phyloP scores from a whole-genome alignment of 148 eudicot species.

The Camellia granthamiana region DNA sequence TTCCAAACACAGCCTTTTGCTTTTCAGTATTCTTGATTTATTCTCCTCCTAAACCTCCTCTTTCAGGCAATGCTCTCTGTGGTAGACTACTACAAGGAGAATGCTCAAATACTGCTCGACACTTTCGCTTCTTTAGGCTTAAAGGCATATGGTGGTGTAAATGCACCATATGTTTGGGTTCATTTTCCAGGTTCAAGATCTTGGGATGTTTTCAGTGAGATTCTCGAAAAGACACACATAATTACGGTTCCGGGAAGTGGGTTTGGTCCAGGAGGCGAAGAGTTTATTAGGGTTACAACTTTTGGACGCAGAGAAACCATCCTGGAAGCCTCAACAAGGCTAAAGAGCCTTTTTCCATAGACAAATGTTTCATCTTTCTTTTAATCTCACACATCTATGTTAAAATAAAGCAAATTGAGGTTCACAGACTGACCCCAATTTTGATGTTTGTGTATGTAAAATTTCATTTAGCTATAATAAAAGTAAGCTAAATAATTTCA shows the following conservation, averaged over 20 bases:
- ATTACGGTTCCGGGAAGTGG: slow-evolving; percentile 82
- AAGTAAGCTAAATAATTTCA: neutral
- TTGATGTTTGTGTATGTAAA: neutral
- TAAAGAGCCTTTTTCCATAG: slow-evolving; percentile 39
- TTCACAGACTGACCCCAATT: neutral
- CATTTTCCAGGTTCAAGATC: slow-evolving; percentile 80
- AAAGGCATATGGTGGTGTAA: slow-evolving; percentile 68
- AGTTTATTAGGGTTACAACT: slow-evolving; percentile 66
- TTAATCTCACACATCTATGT: neutral
- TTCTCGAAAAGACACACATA: slow-evolving; percentile 65
- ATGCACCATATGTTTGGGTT: slow-evolving; percentile 91
- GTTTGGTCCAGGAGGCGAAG: slow-evolving; percentile 77
- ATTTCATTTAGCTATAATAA: neutral
- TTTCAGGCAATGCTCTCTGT: slow-evolving; percentile 46
- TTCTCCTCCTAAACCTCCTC: neutral
- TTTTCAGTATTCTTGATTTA: neutral
- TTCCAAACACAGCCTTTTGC: neutral
- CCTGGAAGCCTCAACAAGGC: slow-evolving; percentile 61
- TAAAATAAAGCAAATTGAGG: slow-evolving; percentile 7
- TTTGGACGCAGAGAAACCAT: slow-evolving; percentile 63
- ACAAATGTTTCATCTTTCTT: neutral
- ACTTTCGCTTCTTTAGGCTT: slow-evolving; percentile 55
- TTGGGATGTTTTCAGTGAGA: slow-evolving; percentile 71
- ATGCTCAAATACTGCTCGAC: slow-evolving; percentile 55
- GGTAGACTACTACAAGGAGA: slow-evolving; percentile 65